Base-by-base conservation (phyloP, 306 rosid genomes). In the Ammopiptanthus mongolicus region DNA sequence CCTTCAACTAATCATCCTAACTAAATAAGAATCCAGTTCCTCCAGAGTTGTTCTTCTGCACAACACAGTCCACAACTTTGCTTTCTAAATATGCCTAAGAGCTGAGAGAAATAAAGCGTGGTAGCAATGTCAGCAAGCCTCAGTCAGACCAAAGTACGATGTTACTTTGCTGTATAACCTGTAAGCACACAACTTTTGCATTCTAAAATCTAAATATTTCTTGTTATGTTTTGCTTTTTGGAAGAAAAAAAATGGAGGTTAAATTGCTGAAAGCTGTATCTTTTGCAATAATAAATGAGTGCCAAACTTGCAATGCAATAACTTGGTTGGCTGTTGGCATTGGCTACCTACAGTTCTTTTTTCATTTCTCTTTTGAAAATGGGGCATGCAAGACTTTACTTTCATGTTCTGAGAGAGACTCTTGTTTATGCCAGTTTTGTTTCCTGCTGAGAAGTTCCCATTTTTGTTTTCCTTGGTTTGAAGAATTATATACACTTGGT, bases 61-160 rank as follows among this genome's bases (percentile, higher is more conserved):
- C 65, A 76, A 17, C 74, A 78, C 57, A 63, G 4, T 67, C 18
- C 64, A 62, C 48, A n/a, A n/a, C n/a, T n/a, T n/a, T n/a, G n/a
- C n/a, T n/a, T n/a, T n/a, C n/a, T n/a, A n/a, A n/a, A 36, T 79
- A 78, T 50, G 13, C 37, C 51, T 28, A 11, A 31, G 37, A 72
- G 48, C 44, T 53, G 51, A 41, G n/a, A 23, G 33, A 21, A 41
- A 15, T 10, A 39, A 36, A 55, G 19, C 72, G 46, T 25, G 53
- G 58, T 17, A 19, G 68, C 34, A 46, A 59, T 33, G 53, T 51
- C 63, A 70, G 41, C 72, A 74, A 25, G 51, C 80, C 7, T 56
- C 59, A 56, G 79, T 67, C 86, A 69, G 50, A 60, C 68, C 47
- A 70, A 18, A 84, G 78, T 13, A 48, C 80, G 37, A 81, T 76